These are phyloP conservation scores for Melanomma pulvis-pyrius DNA, from an alignment of 495 filamentous ascomycete species.

Conservation along the genomic window DNA sequence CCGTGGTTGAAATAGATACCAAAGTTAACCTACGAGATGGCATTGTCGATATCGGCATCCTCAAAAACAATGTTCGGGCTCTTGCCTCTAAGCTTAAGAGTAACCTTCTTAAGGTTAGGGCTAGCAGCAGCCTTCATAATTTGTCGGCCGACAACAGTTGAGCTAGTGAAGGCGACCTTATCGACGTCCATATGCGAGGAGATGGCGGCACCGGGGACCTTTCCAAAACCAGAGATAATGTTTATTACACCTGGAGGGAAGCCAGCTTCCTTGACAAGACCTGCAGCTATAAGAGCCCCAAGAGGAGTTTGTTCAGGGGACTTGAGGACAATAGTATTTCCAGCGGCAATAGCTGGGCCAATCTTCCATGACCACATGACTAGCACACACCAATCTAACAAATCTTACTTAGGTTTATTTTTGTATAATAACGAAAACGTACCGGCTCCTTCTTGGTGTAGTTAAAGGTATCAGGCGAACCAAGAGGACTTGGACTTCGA, in stretches of 20 bases:
- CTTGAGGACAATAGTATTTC: slow-evolving; percentile 91
- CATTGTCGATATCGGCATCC: slow-evolving; percentile 93
- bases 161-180: slow-evolving; percentile 98
- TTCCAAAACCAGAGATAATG: slow-evolving; percentile 91
- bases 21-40: slow-evolving; percentile 97
- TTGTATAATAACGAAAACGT: slow-evolving; percentile 44
- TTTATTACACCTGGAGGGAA: slow-evolving; percentile 97
- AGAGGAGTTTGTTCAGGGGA: slow-evolving; percentile 96
- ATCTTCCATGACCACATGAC: slow-evolving; percentile 99
- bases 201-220: slow-evolving; percentile 86
- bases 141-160: slow-evolving; percentile 82
- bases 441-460: slow-evolving; percentile 90
- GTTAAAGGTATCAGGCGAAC: slow-evolving; percentile 79
- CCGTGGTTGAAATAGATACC: slow-evolving; percentile 99
- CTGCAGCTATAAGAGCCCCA: slow-evolving; percentile 76
- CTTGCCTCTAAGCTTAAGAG: slow-evolving; percentile 97
- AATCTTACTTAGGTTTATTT: slow-evolving; percentile 30
- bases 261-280: slow-evolving; percentile 87
- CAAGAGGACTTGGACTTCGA: too few relatives aligned
- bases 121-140: slow-evolving; percentile 96
- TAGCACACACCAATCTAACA: slow-evolving; percentile 80
- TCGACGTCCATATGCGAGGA: slow-evolving; percentile 95
- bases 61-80: slow-evolving; percentile 97
- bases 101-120: slow-evolving; percentile 98
- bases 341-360: slow-evolving; percentile 85